These are phyloP conservation scores for Chytriomyces sp. DNA, from an alignment of 192 early-diverging fungal genomes.

Conservation along the genomic window DNA sequence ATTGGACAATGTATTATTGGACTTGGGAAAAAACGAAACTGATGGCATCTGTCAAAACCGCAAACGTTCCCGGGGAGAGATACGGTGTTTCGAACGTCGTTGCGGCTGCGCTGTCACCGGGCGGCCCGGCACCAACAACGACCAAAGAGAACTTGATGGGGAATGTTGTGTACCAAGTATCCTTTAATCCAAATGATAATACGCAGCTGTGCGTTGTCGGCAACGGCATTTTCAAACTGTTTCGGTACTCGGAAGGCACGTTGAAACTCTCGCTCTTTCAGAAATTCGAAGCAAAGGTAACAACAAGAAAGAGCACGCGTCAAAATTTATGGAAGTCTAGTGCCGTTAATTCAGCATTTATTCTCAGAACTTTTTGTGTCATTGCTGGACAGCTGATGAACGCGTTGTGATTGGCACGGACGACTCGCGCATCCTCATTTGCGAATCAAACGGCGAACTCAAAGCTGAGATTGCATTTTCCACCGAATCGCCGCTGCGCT, in stretches of 20 bases:
- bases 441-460: constrained; percentile 62
- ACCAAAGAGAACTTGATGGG: constrained; percentile 17
- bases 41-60: constrained; percentile 53
- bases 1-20: constrained; percentile 68
- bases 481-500: constrained; percentile 5
- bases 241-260: constrained; percentile 54
- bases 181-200: constrained; percentile 61
- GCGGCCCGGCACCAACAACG: background rate
- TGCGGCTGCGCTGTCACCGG: background rate
- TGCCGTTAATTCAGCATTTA: background rate
- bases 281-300: constrained; percentile 57
- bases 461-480: constrained; percentile 46
- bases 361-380: constrained; percentile 52
- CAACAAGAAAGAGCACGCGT: background rate
- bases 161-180: constrained; percentile 49
- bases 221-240: constrained; percentile 61
- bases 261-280: constrained; percentile 50
- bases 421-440: constrained; percentile 57
- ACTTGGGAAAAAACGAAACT: constrained; percentile 64
- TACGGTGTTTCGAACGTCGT: background rate
- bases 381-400: constrained; percentile 59
- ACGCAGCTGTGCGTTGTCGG: constrained; percentile 59
- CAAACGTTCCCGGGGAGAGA: constrained; percentile 30
- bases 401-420: constrained; percentile 56
- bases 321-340: background rate